Evolutionary conservation across 2,329 filamentous ascomycete species (phyloP).

Genomic region (Diaporthe sp.): DNA sequence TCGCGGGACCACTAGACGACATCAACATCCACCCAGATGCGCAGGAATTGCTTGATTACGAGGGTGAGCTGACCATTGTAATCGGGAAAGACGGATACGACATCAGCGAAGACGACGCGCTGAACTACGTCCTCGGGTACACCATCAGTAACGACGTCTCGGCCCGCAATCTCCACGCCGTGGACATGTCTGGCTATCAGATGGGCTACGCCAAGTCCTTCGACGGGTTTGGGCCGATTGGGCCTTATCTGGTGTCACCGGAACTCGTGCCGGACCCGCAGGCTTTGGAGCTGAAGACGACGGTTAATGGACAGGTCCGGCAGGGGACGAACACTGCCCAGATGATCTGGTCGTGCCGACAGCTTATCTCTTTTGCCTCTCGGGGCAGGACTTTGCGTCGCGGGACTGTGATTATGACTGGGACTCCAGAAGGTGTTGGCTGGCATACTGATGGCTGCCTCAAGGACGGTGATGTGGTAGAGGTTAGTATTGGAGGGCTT

Average conservation of each 20-base stretch:
- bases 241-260: not conserved
- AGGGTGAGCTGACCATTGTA: conserved; percentile 69
- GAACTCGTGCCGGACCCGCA: not conserved
- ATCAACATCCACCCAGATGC: conserved; percentile 21
- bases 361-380: conserved; percentile 1
- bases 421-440: not conserved
- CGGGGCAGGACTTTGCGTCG: not conserved
- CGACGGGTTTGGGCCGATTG: conserved; percentile 18
- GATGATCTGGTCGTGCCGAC: conserved; percentile 18
- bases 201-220: conserved; percentile 27
- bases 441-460: not conserved
- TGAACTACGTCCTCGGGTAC: conserved; percentile 46
- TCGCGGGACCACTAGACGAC: conserved; percentile 1
- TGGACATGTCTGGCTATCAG: conserved; percentile 2
- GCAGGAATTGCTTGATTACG: conserved; percentile 58
- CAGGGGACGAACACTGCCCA: conserved; percentile 9
- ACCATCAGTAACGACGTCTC: conserved; percentile 22
- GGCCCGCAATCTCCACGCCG: conserved; percentile 11
- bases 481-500: not conserved
- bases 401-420: conserved; percentile 6
- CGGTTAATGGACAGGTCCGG: conserved; percentile 26
- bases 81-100: conserved; percentile 62
- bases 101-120: conserved; percentile 58
- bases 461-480: not conserved
- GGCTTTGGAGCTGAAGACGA: conserved; percentile 12